Percentiles rank a stretch among this genome's conserved stretches.
These are phyloP conservation scores for Arabidopsis suecica DNA, from an alignment of 345 rosid genomes.

Conservation along the genomic window DNA sequence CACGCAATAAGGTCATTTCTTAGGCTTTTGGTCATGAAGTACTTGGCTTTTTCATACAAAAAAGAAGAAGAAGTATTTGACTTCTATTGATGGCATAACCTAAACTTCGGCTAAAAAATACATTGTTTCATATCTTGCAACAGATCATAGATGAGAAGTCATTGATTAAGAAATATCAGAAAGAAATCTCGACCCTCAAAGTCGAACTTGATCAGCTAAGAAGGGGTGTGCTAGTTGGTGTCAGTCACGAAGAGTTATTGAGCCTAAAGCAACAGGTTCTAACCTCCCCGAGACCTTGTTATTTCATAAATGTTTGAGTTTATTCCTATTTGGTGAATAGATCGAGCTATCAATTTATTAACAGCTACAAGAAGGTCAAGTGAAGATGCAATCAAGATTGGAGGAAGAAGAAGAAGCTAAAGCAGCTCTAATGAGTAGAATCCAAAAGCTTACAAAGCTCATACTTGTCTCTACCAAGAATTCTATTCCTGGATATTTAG, in stretches of 20 bases:
- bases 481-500: conserved; percentile 69
- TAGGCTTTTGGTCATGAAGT: conserved; percentile 19
- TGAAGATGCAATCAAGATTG: conserved; percentile 98
- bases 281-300: conserved; percentile 8
- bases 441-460: conserved; percentile 95
- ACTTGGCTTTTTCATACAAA: not conserved
- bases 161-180: conserved; percentile 94
- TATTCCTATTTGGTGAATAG: conserved; percentile 18
- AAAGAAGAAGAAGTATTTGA: not conserved
- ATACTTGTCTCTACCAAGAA: conserved; percentile 96
- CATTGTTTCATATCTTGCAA: conserved; percentile 26
- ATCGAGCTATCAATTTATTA: conserved; percentile 24
- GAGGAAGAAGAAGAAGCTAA: conserved; percentile 99
- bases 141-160: conserved; percentile 97
- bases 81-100: not conserved
- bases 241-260: conserved; percentile 92
- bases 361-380: conserved; percentile 99
- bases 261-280: conserved; percentile 88
- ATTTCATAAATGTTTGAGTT: conserved; percentile 10
- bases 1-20: conserved; percentile 82
- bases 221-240: conserved; percentile 83
- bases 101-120: conserved; percentile 19
- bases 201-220: conserved; percentile 88
- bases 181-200: conserved; percentile 89
- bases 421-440: conserved; percentile 99